Evolutionary conservation across 257 asterid species (phyloP), one percentile per base, ranked within the genome.

Genomic region (Solanum chmielewskii): DNA sequence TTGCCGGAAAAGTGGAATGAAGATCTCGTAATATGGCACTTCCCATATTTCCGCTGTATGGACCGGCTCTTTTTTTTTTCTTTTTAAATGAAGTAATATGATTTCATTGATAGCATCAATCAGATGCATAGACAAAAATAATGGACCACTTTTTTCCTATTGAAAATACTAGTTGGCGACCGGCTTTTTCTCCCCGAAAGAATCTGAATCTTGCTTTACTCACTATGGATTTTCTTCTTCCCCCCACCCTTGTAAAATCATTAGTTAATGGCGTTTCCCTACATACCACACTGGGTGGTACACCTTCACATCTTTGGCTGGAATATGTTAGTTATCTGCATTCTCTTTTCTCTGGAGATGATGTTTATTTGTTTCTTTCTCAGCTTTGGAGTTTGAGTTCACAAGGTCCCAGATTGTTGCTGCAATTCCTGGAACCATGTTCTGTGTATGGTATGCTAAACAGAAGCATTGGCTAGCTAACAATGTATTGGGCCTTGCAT

Each of bases 401-500:
- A 95, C 98, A 47, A 95, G 93, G 90, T 97, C 99, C 68, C 99
- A 95, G 90, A 59, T 93, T 49, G 82, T 97, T 78, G 97, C 99
- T 62, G 94, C 96, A 71, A 93, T 97, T 89, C 99, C 99, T 64
- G 99, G 99, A 89, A 91, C 97, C 80, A 92, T 96, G 92, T 97
- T 97, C 87, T 97, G 99, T 74, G 97, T 91, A 21, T 97, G 99
- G 99, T 96, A 97, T 91, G 99, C 99, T 84, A 91, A 92, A 59
- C 88, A 94, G 95, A 97, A 97, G 95, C 99, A 97, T 88, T 97
- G 99, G 99, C 95, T 96, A 21, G 98, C 99, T 85, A 97, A 96
- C 93, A 97, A 97, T 87, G 91, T 93, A 66, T 91, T 97, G 95
- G 99, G 99, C 76, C 98, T 96, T 62, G 96, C 99, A 49, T 97